A percentile compares a stretch with the other conserved stretches of the same genome.
phyloP scores from a whole-genome alignment of 1,284 basidiomycete species.

The Flammula alnicola region DNA sequence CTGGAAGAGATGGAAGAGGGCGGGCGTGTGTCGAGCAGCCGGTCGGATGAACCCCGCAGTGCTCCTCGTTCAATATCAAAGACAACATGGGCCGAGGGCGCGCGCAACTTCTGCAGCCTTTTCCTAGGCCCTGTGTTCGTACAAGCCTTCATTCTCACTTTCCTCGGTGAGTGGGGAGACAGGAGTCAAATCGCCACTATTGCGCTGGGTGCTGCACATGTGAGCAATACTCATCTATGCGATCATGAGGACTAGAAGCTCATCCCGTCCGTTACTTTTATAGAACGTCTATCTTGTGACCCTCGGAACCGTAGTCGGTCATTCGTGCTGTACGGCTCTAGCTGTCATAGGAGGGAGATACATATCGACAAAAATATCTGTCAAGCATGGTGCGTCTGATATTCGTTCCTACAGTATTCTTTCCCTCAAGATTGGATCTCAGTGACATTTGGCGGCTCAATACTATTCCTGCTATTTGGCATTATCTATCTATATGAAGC shows the following conservation, averaged over 20 bases:
- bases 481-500: conserved; percentile 78
- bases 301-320: conserved; percentile 89
- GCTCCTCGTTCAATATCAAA: conserved; percentile 23
- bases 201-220: conserved; percentile 94
- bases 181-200: conserved; percentile 98
- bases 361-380: conserved; percentile 91
- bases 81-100: conserved; percentile 58
- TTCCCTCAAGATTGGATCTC: not conserved
- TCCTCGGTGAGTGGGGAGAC: conserved; percentile 99
- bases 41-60: conserved; percentile 3
- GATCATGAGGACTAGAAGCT: conserved; percentile 13
- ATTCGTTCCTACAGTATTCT: not conserved
- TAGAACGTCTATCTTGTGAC: conserved; percentile 80
- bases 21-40: conserved; percentile 19
- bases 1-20: conserved; percentile 70
- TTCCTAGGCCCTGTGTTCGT: conserved; percentile 93
- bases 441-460: conserved; percentile 88
- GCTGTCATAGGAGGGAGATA: conserved; percentile 92
- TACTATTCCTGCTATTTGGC: conserved; percentile 85
- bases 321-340: conserved; percentile 85
- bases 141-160: conserved; percentile 94
- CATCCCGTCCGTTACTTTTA: not conserved
- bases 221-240: conserved; percentile 40
- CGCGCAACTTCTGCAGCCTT: conserved; percentile 82
- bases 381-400: conserved; percentile 83